Evolutionary conservation across 495 filamentous ascomycete species (phyloP), one percentile per base, ranked within the genome.

Genomic region (Annulohypoxylon nitens): DNA sequence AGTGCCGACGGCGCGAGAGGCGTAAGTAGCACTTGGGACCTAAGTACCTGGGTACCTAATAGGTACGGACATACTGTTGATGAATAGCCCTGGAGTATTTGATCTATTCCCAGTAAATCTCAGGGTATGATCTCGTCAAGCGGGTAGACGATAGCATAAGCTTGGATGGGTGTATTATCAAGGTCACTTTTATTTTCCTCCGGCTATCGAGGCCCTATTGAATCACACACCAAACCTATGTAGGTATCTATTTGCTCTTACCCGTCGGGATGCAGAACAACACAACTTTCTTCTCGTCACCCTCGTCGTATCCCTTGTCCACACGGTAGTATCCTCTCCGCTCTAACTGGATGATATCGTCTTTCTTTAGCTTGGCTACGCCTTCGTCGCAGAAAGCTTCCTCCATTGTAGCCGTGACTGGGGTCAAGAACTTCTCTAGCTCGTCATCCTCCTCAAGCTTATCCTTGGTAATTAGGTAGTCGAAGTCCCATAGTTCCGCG

Each of bases 271-370:
- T 94, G 77, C 84, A 87, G 83, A 95, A 94, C 70, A 94, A 82
- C 25, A 94, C 88, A n/a, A 92, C 88, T 63, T 89, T 87, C 78
- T 86, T 85, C 51, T 84, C 82, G 67, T 79, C 78, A 16, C 79
- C 83, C 18, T 83, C 81, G 25, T 80, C 77, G 75, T 83, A 84
- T 1, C 81, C 84, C 77, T 84, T 85, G 80, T 97, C 95, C 20
- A 94, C 85, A 25, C 94, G 86, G 83, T 93, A 97, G 83, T 92
- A 98, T 11, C 94, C 94, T 80, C 94, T 94, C 48, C 95, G 87
- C 86, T 98, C 95, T 70, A 98, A 93, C 85, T 97, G 95, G 70
- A 98, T 92, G 64, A 98, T 93, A 71, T 95, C 93, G 75, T 91
- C 92, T 80, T 88, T 89, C 84, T 91, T 91, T 60, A 97, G 82